phyloP scores from a whole-genome alignment of 805 yeast genomes.

The Hyphopichia homilentoma region DNA sequence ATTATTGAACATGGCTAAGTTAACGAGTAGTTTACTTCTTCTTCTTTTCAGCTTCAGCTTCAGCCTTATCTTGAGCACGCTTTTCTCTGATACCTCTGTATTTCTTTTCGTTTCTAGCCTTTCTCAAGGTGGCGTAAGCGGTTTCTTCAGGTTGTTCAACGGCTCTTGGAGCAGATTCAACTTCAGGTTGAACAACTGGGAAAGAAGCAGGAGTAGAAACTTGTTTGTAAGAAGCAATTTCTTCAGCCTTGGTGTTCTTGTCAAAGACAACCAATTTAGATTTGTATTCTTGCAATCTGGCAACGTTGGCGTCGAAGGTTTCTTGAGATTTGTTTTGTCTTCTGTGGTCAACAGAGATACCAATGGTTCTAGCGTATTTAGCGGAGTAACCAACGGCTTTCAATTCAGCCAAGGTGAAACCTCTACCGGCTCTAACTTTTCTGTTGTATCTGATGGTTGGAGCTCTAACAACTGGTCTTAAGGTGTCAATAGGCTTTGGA shows the following conservation, averaged over 20 bases:
- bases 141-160: slow-evolving; percentile 66
- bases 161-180: slow-evolving; percentile 82
- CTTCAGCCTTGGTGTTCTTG: slow-evolving; percentile 75
- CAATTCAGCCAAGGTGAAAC: slow-evolving; percentile 96
- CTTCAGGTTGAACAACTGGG: slow-evolving; percentile 83
- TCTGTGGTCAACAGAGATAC: slow-evolving; percentile 99
- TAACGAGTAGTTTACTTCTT: slow-evolving; percentile 63
- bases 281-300: slow-evolving; percentile 94
- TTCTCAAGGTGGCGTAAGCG: slow-evolving; percentile 94
- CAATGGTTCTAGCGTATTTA: slow-evolving; percentile 96
- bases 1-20: slow-evolving; percentile 2
- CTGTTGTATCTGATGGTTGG: slow-evolving; percentile 99
- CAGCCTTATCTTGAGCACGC: slow-evolving; percentile 96
- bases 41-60: slow-evolving; percentile 97
- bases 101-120: slow-evolving; percentile 92
- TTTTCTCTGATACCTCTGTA: slow-evolving; percentile 95
- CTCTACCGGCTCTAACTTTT: slow-evolving; percentile 99
- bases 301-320: slow-evolving; percentile 91
- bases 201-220: slow-evolving; percentile 73
- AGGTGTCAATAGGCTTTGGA: slow-evolving; percentile 94
- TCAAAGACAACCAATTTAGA: slow-evolving; percentile 95
- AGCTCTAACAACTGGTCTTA: slow-evolving; percentile 98
- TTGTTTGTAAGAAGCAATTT: slow-evolving; percentile 62
- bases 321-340: slow-evolving; percentile 97
- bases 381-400: slow-evolving; percentile 92